phyloP scores from a whole-genome alignment of 2,329 filamentous ascomycete genomes.

The Penicillium sp. region DNA sequence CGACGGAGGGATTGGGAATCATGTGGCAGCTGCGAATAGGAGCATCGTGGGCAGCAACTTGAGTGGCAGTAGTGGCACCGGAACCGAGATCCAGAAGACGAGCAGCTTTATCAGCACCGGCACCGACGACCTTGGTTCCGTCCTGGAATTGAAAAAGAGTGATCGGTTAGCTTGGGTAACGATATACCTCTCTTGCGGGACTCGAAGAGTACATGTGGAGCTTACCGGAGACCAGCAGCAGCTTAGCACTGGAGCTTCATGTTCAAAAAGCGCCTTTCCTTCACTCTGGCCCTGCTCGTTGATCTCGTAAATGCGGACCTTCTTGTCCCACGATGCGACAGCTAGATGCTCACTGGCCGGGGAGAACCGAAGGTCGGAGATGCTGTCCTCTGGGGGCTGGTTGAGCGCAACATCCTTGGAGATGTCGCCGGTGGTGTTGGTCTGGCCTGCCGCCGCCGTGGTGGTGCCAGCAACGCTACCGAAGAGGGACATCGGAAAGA shows the following conservation, averaged over 20 bases:
- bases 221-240: constrained; percentile 86
- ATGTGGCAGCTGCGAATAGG: constrained; percentile 79
- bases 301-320: constrained; percentile 96
- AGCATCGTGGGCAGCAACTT: constrained; percentile 83
- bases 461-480: constrained; percentile 49
- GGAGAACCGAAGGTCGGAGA: constrained; percentile 85
- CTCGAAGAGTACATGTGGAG: constrained; percentile 13
- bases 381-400: constrained; percentile 81
- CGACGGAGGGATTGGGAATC: constrained; percentile 64
- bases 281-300: constrained; percentile 74
- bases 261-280: constrained; percentile 83
- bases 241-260: constrained; percentile 81
- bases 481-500: constrained; percentile 54
- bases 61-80: constrained; percentile 59
- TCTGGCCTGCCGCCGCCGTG: constrained; percentile 54
- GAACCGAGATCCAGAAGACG: constrained; percentile 79
- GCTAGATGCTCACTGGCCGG: constrained; percentile 78
- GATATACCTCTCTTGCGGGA: constrained; percentile 4
- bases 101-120: constrained; percentile 86
- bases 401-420: constrained; percentile 82
- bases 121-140: constrained; percentile 84
- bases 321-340: constrained; percentile 95
- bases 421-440: constrained; percentile 84
- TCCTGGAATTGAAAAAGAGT: constrained; percentile 61
- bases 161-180: constrained; percentile 12